These are phyloP conservation scores for Anthracocystis panici-leucophaei DNA, from an alignment of 1,284 basidiomycete species.

Conservation along the genomic window DNA sequence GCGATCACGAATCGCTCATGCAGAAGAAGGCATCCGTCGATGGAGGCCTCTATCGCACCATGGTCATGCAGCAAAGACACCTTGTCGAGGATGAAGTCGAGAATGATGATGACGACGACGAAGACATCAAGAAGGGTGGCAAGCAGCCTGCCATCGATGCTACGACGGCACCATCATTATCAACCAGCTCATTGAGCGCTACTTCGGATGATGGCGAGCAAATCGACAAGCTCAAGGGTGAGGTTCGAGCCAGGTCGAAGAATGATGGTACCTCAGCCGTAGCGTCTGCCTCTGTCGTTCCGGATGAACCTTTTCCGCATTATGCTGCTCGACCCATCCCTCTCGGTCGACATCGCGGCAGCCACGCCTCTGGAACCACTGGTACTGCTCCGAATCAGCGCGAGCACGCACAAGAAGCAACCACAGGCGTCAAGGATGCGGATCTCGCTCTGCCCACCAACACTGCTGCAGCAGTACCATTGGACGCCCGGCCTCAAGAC, in stretches of 20 bases:
- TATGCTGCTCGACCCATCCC: constrained; percentile 12
- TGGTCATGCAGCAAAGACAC: constrained; percentile 63
- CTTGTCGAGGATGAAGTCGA: constrained; percentile 41
- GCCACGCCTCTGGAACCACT: constrained; percentile 25
- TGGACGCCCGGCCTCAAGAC: constrained; percentile 8
- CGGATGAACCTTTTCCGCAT: constrained; percentile 21
- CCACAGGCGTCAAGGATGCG: constrained; percentile 10
- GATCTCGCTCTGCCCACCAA: constrained; percentile 21
- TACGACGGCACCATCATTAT: constrained; percentile 11
- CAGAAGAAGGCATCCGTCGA: constrained; percentile 18
- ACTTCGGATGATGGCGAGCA: constrained; percentile 10
- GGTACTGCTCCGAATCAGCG: constrained; percentile 28
- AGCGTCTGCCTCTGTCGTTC: constrained; percentile 32
- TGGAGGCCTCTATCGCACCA: constrained; percentile 53
- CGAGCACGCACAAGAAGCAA: constrained; percentile 41
- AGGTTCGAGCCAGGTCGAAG: constrained; percentile 13
- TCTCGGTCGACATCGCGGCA: constrained; percentile 30
- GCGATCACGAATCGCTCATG: constrained; percentile 61
- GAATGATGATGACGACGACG: constrained; percentile 11
- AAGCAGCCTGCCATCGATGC: constrained; percentile 5
- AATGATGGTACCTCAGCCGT: constrained; percentile 31
- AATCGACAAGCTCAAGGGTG: neutral
- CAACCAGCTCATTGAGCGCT: constrained; percentile 15
- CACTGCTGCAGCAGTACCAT: constrained; percentile 14
- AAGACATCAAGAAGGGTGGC: neutral